A percentile compares a stretch with the other conserved stretches of the same genome.
Evolutionary conservation across 257 asterid genomes (phyloP).

Genomic region (Rhazya stricta): DNA sequence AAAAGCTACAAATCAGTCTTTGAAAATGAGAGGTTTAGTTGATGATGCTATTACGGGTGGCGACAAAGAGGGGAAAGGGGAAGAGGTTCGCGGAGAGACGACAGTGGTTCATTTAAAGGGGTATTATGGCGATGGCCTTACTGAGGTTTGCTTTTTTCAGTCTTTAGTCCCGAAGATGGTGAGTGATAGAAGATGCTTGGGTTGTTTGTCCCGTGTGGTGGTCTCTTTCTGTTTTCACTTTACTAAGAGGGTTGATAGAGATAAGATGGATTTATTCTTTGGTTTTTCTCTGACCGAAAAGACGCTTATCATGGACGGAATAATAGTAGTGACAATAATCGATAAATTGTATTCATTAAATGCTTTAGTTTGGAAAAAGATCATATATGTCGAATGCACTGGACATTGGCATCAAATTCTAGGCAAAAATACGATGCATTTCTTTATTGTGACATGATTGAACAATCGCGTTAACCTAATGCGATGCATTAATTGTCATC

Average conservation of each 20-base stretch:
- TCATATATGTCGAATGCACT: no score
- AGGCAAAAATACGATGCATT: no score
- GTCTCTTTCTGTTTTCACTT: neutral
- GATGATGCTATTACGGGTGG: neutral
- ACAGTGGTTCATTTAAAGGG: neutral
- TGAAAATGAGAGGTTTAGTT: neutral
- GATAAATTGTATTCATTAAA: no score
- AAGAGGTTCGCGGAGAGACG: neutral
- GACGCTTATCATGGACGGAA: no score
- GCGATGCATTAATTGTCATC: no score
- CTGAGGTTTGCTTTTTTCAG: neutral
- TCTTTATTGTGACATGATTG: no score
- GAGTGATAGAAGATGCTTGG: neutral
- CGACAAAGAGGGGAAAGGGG: neutral
- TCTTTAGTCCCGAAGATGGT: neutral
- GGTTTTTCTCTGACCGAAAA: no score
- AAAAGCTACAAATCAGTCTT: neutral
- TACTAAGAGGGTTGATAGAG: neutral
- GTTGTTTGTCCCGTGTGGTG: conserved; percentile 7
- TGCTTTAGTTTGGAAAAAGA: no score
- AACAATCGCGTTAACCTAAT: no score
- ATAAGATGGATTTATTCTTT: neutral
- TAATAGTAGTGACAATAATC: no score
- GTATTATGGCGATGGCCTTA: neutral
- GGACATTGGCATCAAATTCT: no score